These are phyloP conservation scores for Parmelia sp. DNA, from an alignment of 495 filamentous ascomycete species.

Conservation along the genomic window DNA sequence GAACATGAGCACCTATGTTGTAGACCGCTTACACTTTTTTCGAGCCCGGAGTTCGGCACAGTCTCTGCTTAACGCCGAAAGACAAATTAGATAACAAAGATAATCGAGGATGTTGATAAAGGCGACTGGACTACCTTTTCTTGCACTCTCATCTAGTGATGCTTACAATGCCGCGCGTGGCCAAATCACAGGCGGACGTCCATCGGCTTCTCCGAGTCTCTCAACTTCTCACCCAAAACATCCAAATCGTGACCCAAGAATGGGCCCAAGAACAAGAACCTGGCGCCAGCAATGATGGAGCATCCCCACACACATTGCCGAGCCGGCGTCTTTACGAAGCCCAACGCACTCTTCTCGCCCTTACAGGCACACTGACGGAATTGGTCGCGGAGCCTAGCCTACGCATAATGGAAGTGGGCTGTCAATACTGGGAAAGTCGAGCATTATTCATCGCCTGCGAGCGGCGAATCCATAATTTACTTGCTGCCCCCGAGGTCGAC, in stretches of 20 bases:
- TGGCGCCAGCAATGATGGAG: constrained; percentile 7
- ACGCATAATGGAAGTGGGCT: constrained; percentile 29
- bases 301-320: constrained; percentile 19
- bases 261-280: constrained; percentile 18
- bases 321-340: constrained; percentile 28
- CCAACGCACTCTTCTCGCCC: constrained; percentile 27
- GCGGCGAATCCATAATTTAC: constrained; percentile 30
- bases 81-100: no score
- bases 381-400: constrained; percentile 27
- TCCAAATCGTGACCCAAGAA: constrained; percentile 20
- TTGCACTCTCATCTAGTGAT: no score
- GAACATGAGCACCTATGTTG: no score
- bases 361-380: constrained; percentile 30
- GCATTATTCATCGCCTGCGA: constrained; percentile 32
- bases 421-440: constrained; percentile 32
- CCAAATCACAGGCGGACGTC: constrained; percentile 5
- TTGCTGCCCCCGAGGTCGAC: constrained; percentile 17
- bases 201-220: constrained; percentile 1
- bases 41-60: no score
- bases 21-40: no score
- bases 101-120: no score
- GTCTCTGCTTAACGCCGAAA: no score
- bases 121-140: no score
- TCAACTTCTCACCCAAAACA: constrained; percentile 2
- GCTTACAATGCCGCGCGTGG: background rate